Evolutionary conservation across 108 stramenopile species (phyloP), one percentile per base, ranked within the genome.

Genomic region (Schizochytrium sp.): DNA sequence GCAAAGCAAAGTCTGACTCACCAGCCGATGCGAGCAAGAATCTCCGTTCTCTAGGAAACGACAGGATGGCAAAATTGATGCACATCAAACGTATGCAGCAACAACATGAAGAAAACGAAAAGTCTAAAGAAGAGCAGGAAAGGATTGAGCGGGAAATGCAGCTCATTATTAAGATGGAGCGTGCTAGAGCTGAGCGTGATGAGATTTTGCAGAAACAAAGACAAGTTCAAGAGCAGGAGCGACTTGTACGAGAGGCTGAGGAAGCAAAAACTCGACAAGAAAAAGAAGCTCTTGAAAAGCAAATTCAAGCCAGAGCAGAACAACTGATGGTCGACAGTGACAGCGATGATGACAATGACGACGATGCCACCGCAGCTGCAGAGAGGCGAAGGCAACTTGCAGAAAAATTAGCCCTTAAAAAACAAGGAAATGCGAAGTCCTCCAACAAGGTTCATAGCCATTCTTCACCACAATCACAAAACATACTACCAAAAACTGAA

Each of bases 41-140:
- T n/a, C 19, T n/a, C 15, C 38, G 28, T 7, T 10, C 76, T 46
- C 47, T 83, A n/a, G 76, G 76, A 10, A 55, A 55, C 76, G 76
- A 83, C 28, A 17, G 76, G 2, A 83, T 83, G 76, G 76, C 76
- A 7, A 83, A 55, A 2, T 53, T 83, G 50, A 83, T 83, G 76
- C 76, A 83, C 50, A 83, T 83, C 3, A 83, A 83, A 53, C 76
- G 76, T 5, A 49, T 83, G 76, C 76, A 83, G 76, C 45, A 28
- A 28, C 47, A 83, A 10, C 76, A 83, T 53, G 76, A 83, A 28
- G 50, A 83, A 7, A 55, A 83, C 28, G 76, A 83, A 53, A 10
- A 50, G 0, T 19, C 47, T 5, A 49, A 55, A 10, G 76, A 83
- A 42, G 76, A 83, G 76, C 76, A 83, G 47, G 76, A 49, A 10